Percentiles rank a stretch among this genome's conserved stretches.
Evolutionary conservation across 768 basidiomycete species (phyloP).

Genomic region (Trametes meyenii): DNA sequence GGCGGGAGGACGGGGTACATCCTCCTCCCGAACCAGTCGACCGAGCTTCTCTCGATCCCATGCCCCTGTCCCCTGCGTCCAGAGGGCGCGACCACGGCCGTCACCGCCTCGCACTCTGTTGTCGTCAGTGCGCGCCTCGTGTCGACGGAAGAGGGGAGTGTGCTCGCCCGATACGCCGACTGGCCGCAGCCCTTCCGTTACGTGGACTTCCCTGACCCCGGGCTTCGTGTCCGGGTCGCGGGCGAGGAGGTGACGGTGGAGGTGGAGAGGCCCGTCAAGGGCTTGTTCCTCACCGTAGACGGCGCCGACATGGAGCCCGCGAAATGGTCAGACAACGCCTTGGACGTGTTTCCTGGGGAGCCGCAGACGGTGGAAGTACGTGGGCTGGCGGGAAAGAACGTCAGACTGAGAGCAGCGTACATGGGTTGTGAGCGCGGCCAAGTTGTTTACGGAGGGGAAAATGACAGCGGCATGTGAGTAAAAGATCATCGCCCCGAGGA

Average conservation of each 20-base stretch:
- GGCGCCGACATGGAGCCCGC: conserved; percentile 37
- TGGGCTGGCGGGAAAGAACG: conserved; percentile 53
- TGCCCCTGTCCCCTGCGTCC: conserved; percentile 26
- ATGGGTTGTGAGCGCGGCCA: conserved; percentile 15
- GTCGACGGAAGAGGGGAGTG: conserved; percentile 47
- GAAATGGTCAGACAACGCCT: conserved; percentile 81
- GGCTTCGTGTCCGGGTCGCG: conserved; percentile 32
- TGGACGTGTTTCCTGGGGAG: conserved; percentile 87
- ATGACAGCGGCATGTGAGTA: not conserved
- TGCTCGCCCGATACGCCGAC: conserved; percentile 72
- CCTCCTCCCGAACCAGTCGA: conserved; percentile 43
- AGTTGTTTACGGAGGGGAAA: conserved; percentile 3
- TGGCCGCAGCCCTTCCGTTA: conserved; percentile 50
- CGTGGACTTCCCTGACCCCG: conserved; percentile 36
- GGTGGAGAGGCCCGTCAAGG: conserved; percentile 74
- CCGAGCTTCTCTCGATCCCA: conserved; percentile 40
- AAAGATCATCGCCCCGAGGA: not conserved
- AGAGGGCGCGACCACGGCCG: conserved; percentile 7
- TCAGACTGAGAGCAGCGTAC: conserved; percentile 10
- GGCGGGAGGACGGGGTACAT: conserved; percentile 21
- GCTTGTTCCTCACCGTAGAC: conserved; percentile 76
- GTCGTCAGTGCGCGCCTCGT: conserved; percentile 71
- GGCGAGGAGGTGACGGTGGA: conserved; percentile 58
- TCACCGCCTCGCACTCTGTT: conserved; percentile 43
- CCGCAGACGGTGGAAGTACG: conserved; percentile 62